phyloP scores from a whole-genome alignment of 2,329 filamentous ascomycete genomes.

The Setomelanomma holmii region DNA sequence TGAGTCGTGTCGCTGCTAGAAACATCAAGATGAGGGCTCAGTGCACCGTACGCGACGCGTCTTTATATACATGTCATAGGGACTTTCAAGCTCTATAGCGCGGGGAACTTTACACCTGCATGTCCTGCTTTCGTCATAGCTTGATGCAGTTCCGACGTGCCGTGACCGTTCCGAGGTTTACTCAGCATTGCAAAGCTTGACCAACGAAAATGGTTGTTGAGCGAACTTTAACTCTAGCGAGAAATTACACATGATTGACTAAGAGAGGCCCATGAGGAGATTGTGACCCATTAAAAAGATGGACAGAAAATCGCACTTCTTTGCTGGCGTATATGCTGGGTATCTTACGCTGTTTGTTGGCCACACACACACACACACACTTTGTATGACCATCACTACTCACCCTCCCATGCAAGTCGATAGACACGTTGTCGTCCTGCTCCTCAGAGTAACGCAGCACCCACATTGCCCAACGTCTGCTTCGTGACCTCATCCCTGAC shows the following conservation, averaged over 20 bases:
- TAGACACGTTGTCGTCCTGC: conserved; percentile 3
- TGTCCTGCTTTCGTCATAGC: conserved; percentile 33
- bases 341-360: too few relatives aligned
- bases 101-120: conserved; percentile 4
- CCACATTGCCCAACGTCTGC: conserved; percentile 48
- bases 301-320: too few relatives aligned
- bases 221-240: too few relatives aligned
- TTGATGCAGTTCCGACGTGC: conserved; percentile 11
- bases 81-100: conserved; percentile 14
- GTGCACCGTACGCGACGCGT: background rate
- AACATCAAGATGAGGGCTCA: conserved; percentile 21
- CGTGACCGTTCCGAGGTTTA: conserved; percentile 24
- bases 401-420: too few relatives aligned
- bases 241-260: too few relatives aligned
- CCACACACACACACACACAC: too few relatives aligned
- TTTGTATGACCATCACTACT: too few relatives aligned
- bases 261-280: too few relatives aligned
- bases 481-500: conserved; percentile 57
- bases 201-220: too few relatives aligned
- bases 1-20: conserved; percentile 20
- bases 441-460: conserved; percentile 35
- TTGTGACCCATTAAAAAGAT: too few relatives aligned
- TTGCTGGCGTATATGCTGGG: too few relatives aligned
- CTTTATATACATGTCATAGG: conserved; percentile 34
- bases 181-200: conserved; percentile 42